phyloP scores from a whole-genome alignment of 148 eudicot species.

The Spergularia marina region DNA sequence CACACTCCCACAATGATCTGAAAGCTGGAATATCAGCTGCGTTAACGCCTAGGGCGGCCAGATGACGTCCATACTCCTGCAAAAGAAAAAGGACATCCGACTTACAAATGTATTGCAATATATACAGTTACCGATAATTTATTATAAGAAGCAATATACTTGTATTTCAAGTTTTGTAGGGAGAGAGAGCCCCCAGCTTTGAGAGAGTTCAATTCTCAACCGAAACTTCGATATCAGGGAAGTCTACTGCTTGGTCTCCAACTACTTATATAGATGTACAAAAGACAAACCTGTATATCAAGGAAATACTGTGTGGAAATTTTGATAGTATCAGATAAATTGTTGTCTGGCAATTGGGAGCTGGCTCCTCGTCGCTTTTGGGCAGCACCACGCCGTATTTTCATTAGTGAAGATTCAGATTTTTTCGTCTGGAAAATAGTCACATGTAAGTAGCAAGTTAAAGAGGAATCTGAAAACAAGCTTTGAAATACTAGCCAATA shows the following conservation, averaged over 20 bases:
- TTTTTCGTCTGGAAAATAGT: slow-evolving; percentile 55
- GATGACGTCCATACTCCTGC: slow-evolving; percentile 93
- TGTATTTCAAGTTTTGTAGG: neutral
- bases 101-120: neutral
- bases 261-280: neutral
- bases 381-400: slow-evolving; percentile 80
- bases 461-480: slow-evolving; percentile 6
- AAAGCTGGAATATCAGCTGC: slow-evolving; percentile 67
- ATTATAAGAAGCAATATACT: neutral
- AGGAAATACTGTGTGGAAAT: slow-evolving; percentile 92
- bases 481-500: neutral
- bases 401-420: slow-evolving; percentile 77
- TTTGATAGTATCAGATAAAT: slow-evolving; percentile 84
- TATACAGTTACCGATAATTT: neutral
- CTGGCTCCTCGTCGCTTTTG: slow-evolving; percentile 85
- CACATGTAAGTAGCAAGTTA: slow-evolving; percentile 10
- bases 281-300: slow-evolving; percentile 73
- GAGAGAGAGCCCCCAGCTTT: neutral
- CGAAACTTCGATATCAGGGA: neutral
- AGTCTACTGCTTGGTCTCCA: neutral
- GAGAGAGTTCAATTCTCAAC: neutral
- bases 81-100: neutral
- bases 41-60: slow-evolving; percentile 72
- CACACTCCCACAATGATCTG: slow-evolving; percentile 78
- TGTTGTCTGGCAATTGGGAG: slow-evolving; percentile 70